Evolutionary conservation across 169 alveolate genomes (phyloP).

Genomic region (Babesia divergens): DNA sequence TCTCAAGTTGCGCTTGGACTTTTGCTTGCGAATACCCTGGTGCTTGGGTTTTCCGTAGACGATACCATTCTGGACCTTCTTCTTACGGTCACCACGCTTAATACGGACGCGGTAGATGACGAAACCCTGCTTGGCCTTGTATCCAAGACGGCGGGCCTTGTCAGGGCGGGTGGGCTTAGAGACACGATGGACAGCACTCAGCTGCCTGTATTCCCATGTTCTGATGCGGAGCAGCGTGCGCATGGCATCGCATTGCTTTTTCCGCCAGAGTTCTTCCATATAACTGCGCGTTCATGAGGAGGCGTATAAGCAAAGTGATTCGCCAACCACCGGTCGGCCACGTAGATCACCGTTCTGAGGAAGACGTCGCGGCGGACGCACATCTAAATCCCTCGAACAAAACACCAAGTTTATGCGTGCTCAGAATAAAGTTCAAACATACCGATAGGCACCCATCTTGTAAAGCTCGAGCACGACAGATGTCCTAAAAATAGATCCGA

Average conservation of each 20-base stretch:
- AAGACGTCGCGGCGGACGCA: no score
- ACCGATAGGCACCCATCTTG: conserved; percentile 53
- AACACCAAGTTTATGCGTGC: no score
- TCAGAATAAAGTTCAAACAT: not conserved
- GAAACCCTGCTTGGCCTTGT: conserved; percentile 99
- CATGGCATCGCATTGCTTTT: conserved; percentile 98
- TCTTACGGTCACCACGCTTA: conserved; percentile 99
- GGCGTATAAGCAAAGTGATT: not conserved
- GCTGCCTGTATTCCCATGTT: conserved; percentile 99
- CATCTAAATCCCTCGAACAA: no score
- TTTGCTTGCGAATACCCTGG: conserved; percentile 95
- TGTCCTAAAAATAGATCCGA: not conserved
- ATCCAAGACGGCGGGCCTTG: conserved; percentile 97
- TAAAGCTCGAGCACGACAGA: not conserved
- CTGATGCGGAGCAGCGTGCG: conserved; percentile 96
- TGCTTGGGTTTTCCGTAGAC: conserved; percentile 99
- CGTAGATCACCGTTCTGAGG: no score
- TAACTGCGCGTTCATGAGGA: conserved; percentile 70
- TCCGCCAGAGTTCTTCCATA: conserved; percentile 98
- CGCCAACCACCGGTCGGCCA: no score
- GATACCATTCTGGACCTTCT: conserved; percentile 96
- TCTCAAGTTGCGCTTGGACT: conserved; percentile 93
- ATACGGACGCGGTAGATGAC: conserved; percentile 98
- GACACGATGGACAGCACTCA: conserved; percentile 96
- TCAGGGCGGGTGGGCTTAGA: conserved; percentile 94